Evolutionary conservation across 768 basidiomycete genomes (phyloP).

Genomic region (Xerocomellus dryophilus): DNA sequence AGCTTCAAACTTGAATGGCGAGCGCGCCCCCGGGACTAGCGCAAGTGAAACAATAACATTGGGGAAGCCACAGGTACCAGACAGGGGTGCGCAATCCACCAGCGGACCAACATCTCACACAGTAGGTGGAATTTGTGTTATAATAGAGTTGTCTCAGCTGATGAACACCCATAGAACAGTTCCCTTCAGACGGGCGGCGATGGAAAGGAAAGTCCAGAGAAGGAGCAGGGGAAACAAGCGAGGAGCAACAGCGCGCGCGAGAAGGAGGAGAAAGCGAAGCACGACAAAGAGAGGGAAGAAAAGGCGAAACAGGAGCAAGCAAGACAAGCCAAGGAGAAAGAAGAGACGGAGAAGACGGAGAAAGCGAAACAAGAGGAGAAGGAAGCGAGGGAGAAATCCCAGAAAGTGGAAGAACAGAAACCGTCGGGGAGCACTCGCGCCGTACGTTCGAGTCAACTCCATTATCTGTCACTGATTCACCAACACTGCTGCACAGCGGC

Average conservation of each 20-base stretch:
- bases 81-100: neutral
- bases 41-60: neutral
- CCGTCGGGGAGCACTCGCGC: too few species aligned
- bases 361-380: neutral
- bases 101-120: neutral
- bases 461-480: neutral
- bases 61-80: slow-evolving; percentile 10
- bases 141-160: neutral
- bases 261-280: neutral
- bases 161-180: slow-evolving; percentile 4
- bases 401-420: too few species aligned
- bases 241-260: too few species aligned
- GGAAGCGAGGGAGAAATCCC: neutral
- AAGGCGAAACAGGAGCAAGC: neutral
- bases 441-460: slow-evolving; percentile 7
- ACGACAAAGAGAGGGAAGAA: neutral
- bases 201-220: neutral
- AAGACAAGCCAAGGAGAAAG: neutral
- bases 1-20: slow-evolving; percentile 9
- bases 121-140: slow-evolving; percentile 3
- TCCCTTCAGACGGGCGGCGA: neutral
- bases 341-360: neutral
- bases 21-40: neutral
- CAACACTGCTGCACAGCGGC: slow-evolving; percentile 7
- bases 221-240: too few species aligned